A percentile compares a stretch with the other conserved stretches of the same genome.
These are phyloP conservation scores for Isabelozyma heimii DNA, from an alignment of 805 yeast species.

Conservation along the genomic window DNA sequence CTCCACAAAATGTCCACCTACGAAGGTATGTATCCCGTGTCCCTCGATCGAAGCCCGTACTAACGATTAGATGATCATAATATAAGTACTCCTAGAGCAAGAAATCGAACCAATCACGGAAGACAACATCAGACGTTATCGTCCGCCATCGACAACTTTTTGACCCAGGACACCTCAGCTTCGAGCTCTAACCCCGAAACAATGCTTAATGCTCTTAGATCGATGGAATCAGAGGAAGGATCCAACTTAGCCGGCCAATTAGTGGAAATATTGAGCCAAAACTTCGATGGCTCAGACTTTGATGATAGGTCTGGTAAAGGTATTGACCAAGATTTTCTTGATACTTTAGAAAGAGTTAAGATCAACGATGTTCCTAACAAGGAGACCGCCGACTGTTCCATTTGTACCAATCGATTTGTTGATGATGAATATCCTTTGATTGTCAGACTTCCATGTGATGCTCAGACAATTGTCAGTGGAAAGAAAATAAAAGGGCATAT, in stretches of 20 bases:
- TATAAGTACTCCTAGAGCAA: slow-evolving; percentile 8
- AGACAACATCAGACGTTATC: slow-evolving; percentile 30
- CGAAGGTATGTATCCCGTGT: slow-evolving; percentile 35
- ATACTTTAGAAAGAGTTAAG: slow-evolving; percentile 68
- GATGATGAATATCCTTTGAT: slow-evolving; percentile 78
- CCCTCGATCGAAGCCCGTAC: not conserved
- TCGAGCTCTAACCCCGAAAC: slow-evolving; percentile 14
- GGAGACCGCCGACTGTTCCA: slow-evolving; percentile 71
- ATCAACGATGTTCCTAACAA: slow-evolving; percentile 32
- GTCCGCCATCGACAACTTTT: slow-evolving; percentile 33
- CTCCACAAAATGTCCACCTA: slow-evolving; percentile 36
- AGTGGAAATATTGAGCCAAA: slow-evolving; percentile 17
- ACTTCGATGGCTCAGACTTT: not conserved
- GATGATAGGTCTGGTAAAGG: slow-evolving; percentile 36
- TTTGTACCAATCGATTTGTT: slow-evolving; percentile 71
- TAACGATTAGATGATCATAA: slow-evolving; percentile 37
- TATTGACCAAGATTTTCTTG: slow-evolving; percentile 68
- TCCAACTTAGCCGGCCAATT: slow-evolving; percentile 26
- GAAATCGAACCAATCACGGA: slow-evolving; percentile 6
- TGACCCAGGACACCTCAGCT: slow-evolving; percentile 12
- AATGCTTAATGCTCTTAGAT: slow-evolving; percentile 29
- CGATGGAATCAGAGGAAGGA: slow-evolving; percentile 28
- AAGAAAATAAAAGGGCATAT: slow-evolving; percentile 48
- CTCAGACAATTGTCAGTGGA: slow-evolving; percentile 16
- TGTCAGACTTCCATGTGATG: slow-evolving; percentile 68